A percentile compares a stretch with the other conserved stretches of the same genome.
These are phyloP conservation scores for apple (Malus domestica) DNA, from an alignment of 306 rosid genomes.

Conservation along the genomic window ASM211411v1 NC_041798.1:24064501-24065000, in stretches of 20 bases:
- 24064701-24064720: not conserved
- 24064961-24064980: not conserved
- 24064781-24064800: conserved; percentile 55
- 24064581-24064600: conserved; percentile 43
- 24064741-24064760: conserved; percentile 83
- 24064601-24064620: not conserved
- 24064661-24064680: not conserved
- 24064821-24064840: conserved; percentile 91
- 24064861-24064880: conserved; percentile 76
- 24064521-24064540: conserved; percentile 58
- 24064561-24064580: conserved; percentile 37
- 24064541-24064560: conserved; percentile 51
- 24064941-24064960: no score
- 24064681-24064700: not conserved
- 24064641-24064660: not conserved
- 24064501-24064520: conserved; percentile 82
- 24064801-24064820: conserved; percentile 49
- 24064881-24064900: conserved; percentile 39
- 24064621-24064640: not conserved
- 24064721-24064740: conserved; percentile 61
- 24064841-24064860: conserved; percentile 86
- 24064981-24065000: not conserved
- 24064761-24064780: conserved; percentile 56
- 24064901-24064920: not conserved
- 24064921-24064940: not conserved